phyloP scores from a whole-genome alignment of 306 rosid genomes.

The Cucurbita ficifolia region DNA sequence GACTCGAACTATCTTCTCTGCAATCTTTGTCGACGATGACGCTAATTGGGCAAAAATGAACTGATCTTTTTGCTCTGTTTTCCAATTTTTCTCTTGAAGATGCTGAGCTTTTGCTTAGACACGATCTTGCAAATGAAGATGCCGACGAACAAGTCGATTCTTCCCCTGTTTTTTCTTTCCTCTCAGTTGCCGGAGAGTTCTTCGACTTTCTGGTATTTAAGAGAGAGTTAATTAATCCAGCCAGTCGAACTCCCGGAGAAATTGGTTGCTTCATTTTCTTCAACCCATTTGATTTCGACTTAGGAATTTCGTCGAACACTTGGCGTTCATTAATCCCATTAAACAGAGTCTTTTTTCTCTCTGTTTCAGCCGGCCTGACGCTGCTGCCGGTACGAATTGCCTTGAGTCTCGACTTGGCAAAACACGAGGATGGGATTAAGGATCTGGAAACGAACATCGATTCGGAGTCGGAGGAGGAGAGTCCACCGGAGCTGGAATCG shows the following conservation, averaged over 20 bases:
- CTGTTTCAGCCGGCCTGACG: slow-evolving; percentile 17
- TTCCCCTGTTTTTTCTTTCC: slow-evolving; percentile 20
- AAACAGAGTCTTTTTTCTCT: slow-evolving; percentile 16
- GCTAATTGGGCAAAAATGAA: slow-evolving; percentile 59
- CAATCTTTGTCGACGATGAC: slow-evolving; percentile 61
- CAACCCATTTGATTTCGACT: slow-evolving; percentile 57
- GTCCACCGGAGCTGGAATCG: slow-evolving; percentile 64
- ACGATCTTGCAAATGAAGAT: slow-evolving; percentile 65
- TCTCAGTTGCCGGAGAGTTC: slow-evolving; percentile 1
- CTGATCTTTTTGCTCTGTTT: slow-evolving; percentile 47
- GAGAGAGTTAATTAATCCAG: slow-evolving; percentile 51
- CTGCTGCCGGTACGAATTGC: slow-evolving; percentile 24
- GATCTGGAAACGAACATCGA: slow-evolving; percentile 27
- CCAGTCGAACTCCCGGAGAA: slow-evolving; percentile 58
- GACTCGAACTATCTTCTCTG: slow-evolving; percentile 14
- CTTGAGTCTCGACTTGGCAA: slow-evolving; percentile 31
- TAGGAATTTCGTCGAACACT: slow-evolving; percentile 21
- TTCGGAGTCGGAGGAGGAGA: slow-evolving; percentile 72
- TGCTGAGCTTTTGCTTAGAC: slow-evolving; percentile 62
- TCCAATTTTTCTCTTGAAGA: slow-evolving; percentile 31
- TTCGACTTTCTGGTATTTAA: slow-evolving; percentile 30
- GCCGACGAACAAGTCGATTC: slow-evolving; percentile 56
- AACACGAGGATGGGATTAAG: slow-evolving; percentile 21
- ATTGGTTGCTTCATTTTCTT: slow-evolving; percentile 92
- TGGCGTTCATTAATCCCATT: slow-evolving; percentile 6